Evolutionary conservation across 164 flowering plant genomes (phyloP).

Genomic region (Kalanchoe fedtschenkoi): DNA sequence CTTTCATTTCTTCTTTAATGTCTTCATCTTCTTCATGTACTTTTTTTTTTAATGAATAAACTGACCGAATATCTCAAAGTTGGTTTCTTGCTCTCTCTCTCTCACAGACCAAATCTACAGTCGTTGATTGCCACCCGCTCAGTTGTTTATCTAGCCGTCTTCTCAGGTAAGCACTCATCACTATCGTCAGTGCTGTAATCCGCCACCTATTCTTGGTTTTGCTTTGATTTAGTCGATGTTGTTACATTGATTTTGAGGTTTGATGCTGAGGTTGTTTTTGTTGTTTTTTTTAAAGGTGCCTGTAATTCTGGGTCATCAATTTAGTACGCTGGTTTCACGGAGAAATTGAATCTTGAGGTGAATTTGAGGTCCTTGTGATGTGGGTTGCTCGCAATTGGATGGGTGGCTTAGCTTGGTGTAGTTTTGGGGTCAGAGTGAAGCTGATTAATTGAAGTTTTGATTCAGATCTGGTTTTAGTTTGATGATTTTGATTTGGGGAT

Average conservation of each 20-base stretch:
- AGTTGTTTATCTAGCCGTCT: background rate
- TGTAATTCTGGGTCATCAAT: background rate
- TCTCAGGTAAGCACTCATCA: background rate
- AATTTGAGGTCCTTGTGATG: slow-evolving; percentile 13
- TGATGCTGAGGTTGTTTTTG: background rate
- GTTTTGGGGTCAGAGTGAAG: slow-evolving; percentile 25
- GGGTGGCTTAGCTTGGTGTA: slow-evolving; percentile 20
- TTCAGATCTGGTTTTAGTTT: slow-evolving; percentile 3
- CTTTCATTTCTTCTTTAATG: too few relatives aligned
- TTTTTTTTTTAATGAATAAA: background rate
- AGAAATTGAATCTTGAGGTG: background rate
- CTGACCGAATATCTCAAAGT: background rate
- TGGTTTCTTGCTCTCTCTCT: background rate
- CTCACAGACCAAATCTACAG: background rate
- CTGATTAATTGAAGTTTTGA: background rate
- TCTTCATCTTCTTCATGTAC: background rate
- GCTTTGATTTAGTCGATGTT: background rate
- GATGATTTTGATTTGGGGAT: background rate
- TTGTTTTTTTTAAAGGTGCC: too few relatives aligned
- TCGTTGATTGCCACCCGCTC: too few relatives aligned
- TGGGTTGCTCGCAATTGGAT: slow-evolving; percentile 32
- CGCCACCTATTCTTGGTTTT: background rate
- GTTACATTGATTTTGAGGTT: background rate
- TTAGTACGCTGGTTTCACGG: background rate
- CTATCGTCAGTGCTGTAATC: background rate